Evolutionary conservation across 2,329 filamentous ascomycete species (phyloP).

Genomic region (Beauveria medogensis): DNA sequence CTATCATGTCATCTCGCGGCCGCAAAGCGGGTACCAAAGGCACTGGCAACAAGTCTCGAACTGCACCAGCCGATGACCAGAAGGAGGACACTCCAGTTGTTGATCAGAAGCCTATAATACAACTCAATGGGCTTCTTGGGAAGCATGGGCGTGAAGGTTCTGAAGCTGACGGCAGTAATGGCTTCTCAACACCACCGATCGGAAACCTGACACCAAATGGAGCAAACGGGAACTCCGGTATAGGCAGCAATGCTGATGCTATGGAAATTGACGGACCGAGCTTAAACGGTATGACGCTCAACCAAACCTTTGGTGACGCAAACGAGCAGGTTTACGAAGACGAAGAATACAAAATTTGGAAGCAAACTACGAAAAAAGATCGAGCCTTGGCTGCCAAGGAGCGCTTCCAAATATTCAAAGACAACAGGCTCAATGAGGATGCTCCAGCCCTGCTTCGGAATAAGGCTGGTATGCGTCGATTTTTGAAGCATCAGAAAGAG

Average conservation of each 20-base stretch:
- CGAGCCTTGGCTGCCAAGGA: slow-evolving; percentile 80
- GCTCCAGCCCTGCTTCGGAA: slow-evolving; percentile 79
- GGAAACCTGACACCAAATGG: slow-evolving; percentile 69
- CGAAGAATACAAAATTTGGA: slow-evolving; percentile 97
- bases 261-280: slow-evolving; percentile 82
- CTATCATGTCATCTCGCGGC: slow-evolving; percentile 94
- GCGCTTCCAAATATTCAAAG: slow-evolving; percentile 76
- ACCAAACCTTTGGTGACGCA: slow-evolving; percentile 55
- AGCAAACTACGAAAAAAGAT: slow-evolving; percentile 96
- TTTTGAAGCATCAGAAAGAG: slow-evolving; percentile 70
- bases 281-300: slow-evolving; percentile 56
- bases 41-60: slow-evolving; percentile 62
- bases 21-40: slow-evolving; percentile 75
- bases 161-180: slow-evolving; percentile 77
- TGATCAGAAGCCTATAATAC: slow-evolving; percentile 65
- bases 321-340: slow-evolving; percentile 76
- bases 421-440: slow-evolving; percentile 75
- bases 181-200: slow-evolving; percentile 73
- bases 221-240: slow-evolving; percentile 56
- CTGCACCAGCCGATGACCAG: slow-evolving; percentile 57
- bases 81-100: slow-evolving; percentile 72
- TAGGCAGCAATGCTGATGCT: slow-evolving; percentile 67
- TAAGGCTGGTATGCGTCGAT: slow-evolving; percentile 84
- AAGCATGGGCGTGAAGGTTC: slow-evolving; percentile 61
- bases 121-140: slow-evolving; percentile 55